Evolutionary conservation across 139 green algal genomes (phyloP).

Genomic region (Micractinium conductrix): DNA sequence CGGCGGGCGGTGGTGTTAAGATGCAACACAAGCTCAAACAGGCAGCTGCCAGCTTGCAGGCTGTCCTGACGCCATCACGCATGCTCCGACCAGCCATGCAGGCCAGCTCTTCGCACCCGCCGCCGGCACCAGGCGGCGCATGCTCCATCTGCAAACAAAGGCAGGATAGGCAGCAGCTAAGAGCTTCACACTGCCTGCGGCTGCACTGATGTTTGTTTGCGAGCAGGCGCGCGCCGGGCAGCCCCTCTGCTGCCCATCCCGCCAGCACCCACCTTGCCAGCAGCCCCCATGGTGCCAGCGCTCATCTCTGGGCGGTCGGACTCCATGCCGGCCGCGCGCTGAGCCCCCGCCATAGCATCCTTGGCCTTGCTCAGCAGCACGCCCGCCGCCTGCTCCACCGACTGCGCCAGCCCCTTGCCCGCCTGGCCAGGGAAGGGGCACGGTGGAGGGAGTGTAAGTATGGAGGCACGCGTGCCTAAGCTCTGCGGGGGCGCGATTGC

Average conservation of each 20-base stretch:
- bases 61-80: not conserved
- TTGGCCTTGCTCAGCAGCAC: constrained; percentile 21
- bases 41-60: not conserved
- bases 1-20: too few relatives aligned
- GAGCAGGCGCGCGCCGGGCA: too few relatives aligned
- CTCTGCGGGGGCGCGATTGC: too few relatives aligned
- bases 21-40: not conserved
- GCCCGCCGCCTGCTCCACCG: constrained; percentile 1
- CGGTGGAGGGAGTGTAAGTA: too few relatives aligned
- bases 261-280: too few relatives aligned
- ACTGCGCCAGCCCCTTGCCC: constrained; percentile 27
- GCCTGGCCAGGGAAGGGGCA: constrained; percentile 33
- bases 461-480: too few relatives aligned
- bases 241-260: too few relatives aligned
- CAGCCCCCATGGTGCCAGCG: constrained; percentile 24
- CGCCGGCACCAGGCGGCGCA: constrained; percentile 2
- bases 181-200: too few relatives aligned
- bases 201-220: too few relatives aligned
- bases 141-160: too few relatives aligned
- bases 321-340: constrained; percentile 24
- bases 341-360: not conserved
- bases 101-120: not conserved
- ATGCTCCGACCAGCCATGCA: not conserved
- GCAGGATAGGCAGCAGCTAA: too few relatives aligned
- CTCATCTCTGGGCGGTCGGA: constrained; percentile 17